Evolutionary conservation across 2,329 filamentous ascomycete species (phyloP).

Genomic region (Apiospora marii): DNA sequence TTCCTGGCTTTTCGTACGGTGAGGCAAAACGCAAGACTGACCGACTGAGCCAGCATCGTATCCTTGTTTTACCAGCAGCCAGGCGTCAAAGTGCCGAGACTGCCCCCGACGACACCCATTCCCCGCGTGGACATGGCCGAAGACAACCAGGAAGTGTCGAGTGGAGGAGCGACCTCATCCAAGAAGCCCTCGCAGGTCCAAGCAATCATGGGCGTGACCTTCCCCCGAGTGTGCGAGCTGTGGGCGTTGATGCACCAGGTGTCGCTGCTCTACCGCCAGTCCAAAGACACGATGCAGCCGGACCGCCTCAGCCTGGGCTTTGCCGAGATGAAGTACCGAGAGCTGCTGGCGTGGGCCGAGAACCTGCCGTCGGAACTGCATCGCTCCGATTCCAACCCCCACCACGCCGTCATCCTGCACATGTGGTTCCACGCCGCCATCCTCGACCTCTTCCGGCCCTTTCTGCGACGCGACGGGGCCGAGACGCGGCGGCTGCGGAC

Average conservation of each 20-base stretch:
- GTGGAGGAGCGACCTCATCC: neutral
- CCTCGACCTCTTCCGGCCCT: constrained; percentile 46
- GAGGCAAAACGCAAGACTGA: constrained; percentile 1
- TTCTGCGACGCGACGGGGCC: constrained; percentile 14
- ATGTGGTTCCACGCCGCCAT: constrained; percentile 50
- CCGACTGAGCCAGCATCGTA: constrained; percentile 35
- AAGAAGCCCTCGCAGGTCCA: neutral
- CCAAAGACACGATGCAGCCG: constrained; percentile 29
- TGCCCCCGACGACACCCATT: constrained; percentile 36
- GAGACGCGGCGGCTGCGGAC: constrained; percentile 34
- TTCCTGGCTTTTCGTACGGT: neutral
- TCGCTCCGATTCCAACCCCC: constrained; percentile 37
- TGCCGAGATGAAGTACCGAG: constrained; percentile 47
- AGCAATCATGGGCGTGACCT: constrained; percentile 38
- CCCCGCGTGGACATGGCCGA: constrained; percentile 25
- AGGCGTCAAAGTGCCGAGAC: constrained; percentile 35
- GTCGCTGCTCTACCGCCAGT: constrained; percentile 39
- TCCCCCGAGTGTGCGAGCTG: constrained; percentile 44
- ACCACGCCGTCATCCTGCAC: constrained; percentile 47
- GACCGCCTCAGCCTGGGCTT: constrained; percentile 35
- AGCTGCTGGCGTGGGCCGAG: constrained; percentile 48
- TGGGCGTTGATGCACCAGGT: constrained; percentile 47
- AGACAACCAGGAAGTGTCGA: neutral
- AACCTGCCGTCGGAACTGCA: constrained; percentile 38
- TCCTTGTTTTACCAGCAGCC: constrained; percentile 44